Evolutionary conservation across 192 early-diverging fungal genomes (phyloP).

Genomic region (Funneliformis mosseae): DNA sequence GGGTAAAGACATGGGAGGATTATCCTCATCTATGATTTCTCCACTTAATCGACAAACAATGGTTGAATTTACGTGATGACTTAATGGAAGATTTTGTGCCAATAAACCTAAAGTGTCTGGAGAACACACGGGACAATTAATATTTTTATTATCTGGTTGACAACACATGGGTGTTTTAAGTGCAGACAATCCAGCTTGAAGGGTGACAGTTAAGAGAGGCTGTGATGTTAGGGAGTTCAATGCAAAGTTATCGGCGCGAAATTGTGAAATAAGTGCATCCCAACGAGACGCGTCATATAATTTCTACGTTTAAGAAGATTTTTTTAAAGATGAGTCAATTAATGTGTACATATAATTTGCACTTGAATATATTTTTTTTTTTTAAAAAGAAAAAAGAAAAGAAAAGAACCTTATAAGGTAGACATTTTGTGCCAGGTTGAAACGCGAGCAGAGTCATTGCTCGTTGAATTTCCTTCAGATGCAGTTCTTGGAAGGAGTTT

Average conservation of each 20-base stretch:
- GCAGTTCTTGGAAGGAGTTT: constrained; percentile 71
- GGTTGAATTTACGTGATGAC: constrained; percentile 94
- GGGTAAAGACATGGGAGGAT: constrained; percentile 92
- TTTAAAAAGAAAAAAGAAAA: not conserved
- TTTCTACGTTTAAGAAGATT: constrained; percentile 40
- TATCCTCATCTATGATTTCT: constrained; percentile 95
- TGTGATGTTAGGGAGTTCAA: constrained; percentile 86
- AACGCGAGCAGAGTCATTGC: constrained; percentile 93
- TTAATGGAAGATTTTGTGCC: constrained; percentile 82
- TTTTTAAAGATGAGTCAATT: not conserved
- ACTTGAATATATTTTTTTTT: not conserved
- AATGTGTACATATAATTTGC: not conserved
- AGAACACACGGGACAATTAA: constrained; percentile 96
- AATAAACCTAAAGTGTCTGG: constrained; percentile 81
- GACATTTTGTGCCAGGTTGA: constrained; percentile 70
- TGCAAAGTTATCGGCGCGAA: constrained; percentile 84
- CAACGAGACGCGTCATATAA: constrained; percentile 77
- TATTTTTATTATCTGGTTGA: constrained; percentile 72
- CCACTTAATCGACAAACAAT: constrained; percentile 92
- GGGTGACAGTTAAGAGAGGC: constrained; percentile 80
- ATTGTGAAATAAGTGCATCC: constrained; percentile 75
- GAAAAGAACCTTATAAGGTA: constrained; percentile 73
- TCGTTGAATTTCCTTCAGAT: constrained; percentile 81
- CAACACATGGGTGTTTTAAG: constrained; percentile 89
- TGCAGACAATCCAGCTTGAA: constrained; percentile 96